Evolutionary conservation across 2,329 filamentous ascomycete genomes (phyloP), one percentile per base, ranked within the genome.

Genomic region (Pseudofabraea citricarpa): DNA sequence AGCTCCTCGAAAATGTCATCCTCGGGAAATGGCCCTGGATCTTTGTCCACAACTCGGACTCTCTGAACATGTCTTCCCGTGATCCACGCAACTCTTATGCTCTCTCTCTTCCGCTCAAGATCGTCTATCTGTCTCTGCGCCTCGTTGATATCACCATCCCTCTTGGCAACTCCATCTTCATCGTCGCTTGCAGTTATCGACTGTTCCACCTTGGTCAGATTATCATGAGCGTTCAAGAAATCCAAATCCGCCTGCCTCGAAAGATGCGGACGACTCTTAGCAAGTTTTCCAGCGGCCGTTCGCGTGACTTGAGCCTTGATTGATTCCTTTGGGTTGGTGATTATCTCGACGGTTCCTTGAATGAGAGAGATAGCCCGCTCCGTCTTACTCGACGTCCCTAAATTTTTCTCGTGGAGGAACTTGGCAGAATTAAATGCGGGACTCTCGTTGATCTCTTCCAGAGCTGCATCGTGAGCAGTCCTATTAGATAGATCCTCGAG

Each of bases 221-320:
- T 50, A 41, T 59, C 56, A 4, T 62, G 50, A 2, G 62, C 64
- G 15, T 62, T 57, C 6, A 67, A 36, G 6, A 66, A 54, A 20
- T 66, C 57, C 2, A 67, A 56, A 12, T 67, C 60, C 15, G 60
- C 52, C 8, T 63, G 57, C 37, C 64, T 59, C 4, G 65, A 56
- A 6, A 64, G 46, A 35, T 64, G 60, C 10, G 48, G 48, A 2
- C 43, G 44, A 33, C 50, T 50, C 21, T 55, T 50, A 9, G 54
- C 52, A 36, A 57, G 21, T 15, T 45, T 51, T 1, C 45, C 39
- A 5, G 52, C 54, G 7, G 53, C 48, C n/a, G 49, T 50, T 15
- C 36, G 43, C 10, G 49, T 52, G 20, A 48, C 49, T 23, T 40
- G 41, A 10, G 41, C 37, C 24, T 50, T 55, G 22, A 52, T 46